Percentiles rank a stretch among this genome's conserved stretches.
Evolutionary conservation across 2,329 filamentous ascomycete species (phyloP).

Genomic region (Talaromyces amestolkiae): DNA sequence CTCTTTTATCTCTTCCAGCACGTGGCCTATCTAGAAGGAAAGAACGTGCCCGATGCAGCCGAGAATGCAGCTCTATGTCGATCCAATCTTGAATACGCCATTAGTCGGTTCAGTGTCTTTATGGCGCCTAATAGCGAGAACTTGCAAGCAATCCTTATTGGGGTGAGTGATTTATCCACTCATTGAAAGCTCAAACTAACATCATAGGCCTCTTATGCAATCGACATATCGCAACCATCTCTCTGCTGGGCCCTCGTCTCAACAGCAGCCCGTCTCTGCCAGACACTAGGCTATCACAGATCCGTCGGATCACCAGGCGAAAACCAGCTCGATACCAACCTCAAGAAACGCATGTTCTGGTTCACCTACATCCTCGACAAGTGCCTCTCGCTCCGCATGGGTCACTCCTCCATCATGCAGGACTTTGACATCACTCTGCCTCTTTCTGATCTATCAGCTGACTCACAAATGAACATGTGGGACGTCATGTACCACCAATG

Average conservation of each 20-base stretch:
- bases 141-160: slow-evolving; percentile 59
- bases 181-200: slow-evolving; percentile 17
- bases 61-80: slow-evolving; percentile 38
- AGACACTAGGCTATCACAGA: slow-evolving; percentile 62
- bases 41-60: slow-evolving; percentile 26
- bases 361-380: slow-evolving; percentile 59
- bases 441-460: slow-evolving; percentile 30
- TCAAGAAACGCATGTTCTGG: slow-evolving; percentile 56
- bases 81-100: slow-evolving; percentile 45
- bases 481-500: slow-evolving; percentile 53
- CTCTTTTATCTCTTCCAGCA: slow-evolving; percentile 39
- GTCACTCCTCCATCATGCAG: slow-evolving; percentile 57
- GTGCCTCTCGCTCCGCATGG: slow-evolving; percentile 58
- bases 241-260: slow-evolving; percentile 64
- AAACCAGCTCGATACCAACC: slow-evolving; percentile 24
- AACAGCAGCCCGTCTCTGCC: slow-evolving; percentile 59
- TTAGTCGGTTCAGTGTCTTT: slow-evolving; percentile 54
- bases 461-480: slow-evolving; percentile 34
- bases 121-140: slow-evolving; percentile 56
- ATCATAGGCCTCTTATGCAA: slow-evolving; percentile 57
- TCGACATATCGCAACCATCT: slow-evolving; percentile 61
- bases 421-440: slow-evolving; percentile 60
- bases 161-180: slow-evolving; percentile 42
- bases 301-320: slow-evolving; percentile 28
- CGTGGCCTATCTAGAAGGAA: slow-evolving; percentile 21